A percentile compares a stretch with the other conserved stretches of the same genome.
phyloP scores from a whole-genome alignment of 2,329 filamentous ascomycete genomes.

The Alternaria solani region DNA sequence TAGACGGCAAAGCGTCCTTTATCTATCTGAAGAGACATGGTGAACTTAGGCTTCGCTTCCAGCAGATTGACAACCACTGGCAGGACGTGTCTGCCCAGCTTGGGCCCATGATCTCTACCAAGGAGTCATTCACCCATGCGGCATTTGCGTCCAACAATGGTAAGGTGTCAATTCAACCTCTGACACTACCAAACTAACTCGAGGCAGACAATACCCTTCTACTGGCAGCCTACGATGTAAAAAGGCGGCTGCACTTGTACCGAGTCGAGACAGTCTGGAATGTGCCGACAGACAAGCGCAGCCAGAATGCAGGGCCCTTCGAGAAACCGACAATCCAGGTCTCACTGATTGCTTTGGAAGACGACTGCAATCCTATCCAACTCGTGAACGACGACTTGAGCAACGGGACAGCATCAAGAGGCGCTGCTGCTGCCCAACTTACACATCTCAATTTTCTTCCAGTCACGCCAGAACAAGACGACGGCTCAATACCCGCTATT shows the following conservation, averaged over 20 bases:
- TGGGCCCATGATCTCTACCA: slow-evolving; percentile 74
- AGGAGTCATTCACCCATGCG: slow-evolving; percentile 51
- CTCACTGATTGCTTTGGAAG: slow-evolving; percentile 38
- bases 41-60: slow-evolving; percentile 77
- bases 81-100: slow-evolving; percentile 77
- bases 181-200: slow-evolving; percentile 4
- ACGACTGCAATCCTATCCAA: slow-evolving; percentile 42
- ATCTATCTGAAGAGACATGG: slow-evolving; percentile 80
- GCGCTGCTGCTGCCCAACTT: slow-evolving; percentile 54
- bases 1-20: slow-evolving; percentile 74
- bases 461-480: slow-evolving; percentile 67
- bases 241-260: slow-evolving; percentile 76
- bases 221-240: slow-evolving; percentile 72
- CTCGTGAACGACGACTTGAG: slow-evolving; percentile 35
- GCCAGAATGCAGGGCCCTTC: slow-evolving; percentile 54
- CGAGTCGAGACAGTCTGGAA: slow-evolving; percentile 80
- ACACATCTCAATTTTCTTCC: slow-evolving; percentile 80
- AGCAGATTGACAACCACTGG: slow-evolving; percentile 75
- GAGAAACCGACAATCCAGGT: slow-evolving; percentile 47
- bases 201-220: slow-evolving; percentile 61
- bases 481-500: slow-evolving; percentile 69
- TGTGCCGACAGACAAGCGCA: slow-evolving; percentile 64
- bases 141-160: slow-evolving; percentile 71
- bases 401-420: slow-evolving; percentile 32
- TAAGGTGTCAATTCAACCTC: slow-evolving; percentile 59